A percentile compares a stretch with the other conserved stretches of the same genome.
Evolutionary conservation across 192 early-diverging fungal species (phyloP).

Genomic region (Jimgerdemannia flammicorona): DNA sequence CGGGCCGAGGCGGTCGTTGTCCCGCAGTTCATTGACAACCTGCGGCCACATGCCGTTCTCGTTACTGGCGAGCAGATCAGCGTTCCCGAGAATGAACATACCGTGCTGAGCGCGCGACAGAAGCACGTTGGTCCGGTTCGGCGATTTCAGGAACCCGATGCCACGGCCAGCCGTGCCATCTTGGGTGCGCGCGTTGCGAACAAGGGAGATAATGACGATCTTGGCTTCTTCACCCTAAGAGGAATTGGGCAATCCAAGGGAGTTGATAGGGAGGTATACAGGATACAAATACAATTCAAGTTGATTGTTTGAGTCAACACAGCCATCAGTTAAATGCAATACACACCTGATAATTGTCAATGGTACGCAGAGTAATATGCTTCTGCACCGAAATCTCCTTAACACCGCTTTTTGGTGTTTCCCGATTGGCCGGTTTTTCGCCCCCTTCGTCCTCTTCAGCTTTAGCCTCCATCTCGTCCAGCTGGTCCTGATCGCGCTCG

Average conservation of each 20-base stretch:
- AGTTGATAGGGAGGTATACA: conserved; percentile 92
- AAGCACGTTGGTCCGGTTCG: conserved; percentile 51
- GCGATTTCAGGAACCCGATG: conserved; percentile 81
- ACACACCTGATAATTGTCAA: conserved; percentile 42
- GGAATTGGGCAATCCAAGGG: conserved; percentile 34
- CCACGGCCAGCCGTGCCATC: not conserved
- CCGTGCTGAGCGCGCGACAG: conserved; percentile 56
- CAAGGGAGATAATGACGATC: conserved; percentile 93
- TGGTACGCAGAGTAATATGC: conserved; percentile 35
- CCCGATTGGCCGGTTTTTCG: not conserved
- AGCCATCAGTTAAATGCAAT: not conserved
- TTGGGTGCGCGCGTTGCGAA: conserved; percentile 61
- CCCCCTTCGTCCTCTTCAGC: conserved; percentile 13
- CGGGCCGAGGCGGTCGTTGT: conserved; percentile 33
- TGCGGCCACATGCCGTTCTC: not conserved
- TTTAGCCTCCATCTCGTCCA: conserved; percentile 14
- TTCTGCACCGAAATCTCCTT: conserved; percentile 19
- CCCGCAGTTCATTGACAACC: conserved; percentile 41
- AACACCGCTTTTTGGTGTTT: not conserved
- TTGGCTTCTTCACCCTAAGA: conserved; percentile 96
- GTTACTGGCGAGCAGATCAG: conserved; percentile 22
- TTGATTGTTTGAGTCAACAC: conserved; percentile 9
- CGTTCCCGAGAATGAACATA: conserved; percentile 56
- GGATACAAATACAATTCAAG: conserved; percentile 57
- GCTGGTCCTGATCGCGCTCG: conserved; percentile 30